Evolutionary conservation across 2,329 filamentous ascomycete species (phyloP), one percentile per base, ranked within the genome.

Genomic region (Teratosphaeria pseudoeucalypti): DNA sequence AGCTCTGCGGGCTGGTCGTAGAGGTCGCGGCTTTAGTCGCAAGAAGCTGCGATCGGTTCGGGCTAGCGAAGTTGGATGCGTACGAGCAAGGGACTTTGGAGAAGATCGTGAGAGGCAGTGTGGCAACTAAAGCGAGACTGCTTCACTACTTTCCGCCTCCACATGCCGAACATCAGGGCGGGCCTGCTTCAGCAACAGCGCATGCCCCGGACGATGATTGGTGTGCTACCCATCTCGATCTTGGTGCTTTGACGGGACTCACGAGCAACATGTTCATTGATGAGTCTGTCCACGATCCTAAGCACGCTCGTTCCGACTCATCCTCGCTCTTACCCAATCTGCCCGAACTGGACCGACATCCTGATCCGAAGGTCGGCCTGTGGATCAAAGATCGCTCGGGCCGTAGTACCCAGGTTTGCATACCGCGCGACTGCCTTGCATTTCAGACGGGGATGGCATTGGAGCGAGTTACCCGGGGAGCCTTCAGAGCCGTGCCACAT

Each of bases 221-320:
- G 94, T 99, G 92, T 73, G 89, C 91, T 9, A 90, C 88, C 1
- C 89, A 94, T 72, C 79, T 94, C 59, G 92, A 97, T 73, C 91
- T 96, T 68, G 91, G 94, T 52, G 97, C 92, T 71, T 81, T 99
- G 34, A 99, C 94, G 0, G 92, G 92, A 14, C 80, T 99, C 37
- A 99, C 94, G 0, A 92, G 88, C 2, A 92, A 92, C 66, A 96
- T 97, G 91, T 97, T 95, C 73, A 82, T 97, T 63, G 90, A 97
- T 70, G 92, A 97, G 76, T 75, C 76, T 0, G 71, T 71, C 10
- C 68, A 77, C 32, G 62, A 71, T 6, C 73, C 75, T 57, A 32
- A 23, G 19, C 58, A 23, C 61, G 72, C n/a, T 69, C 75, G 63
- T 67, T 70, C 39, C 1, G 53, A 58, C 19, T 32, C 9, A 2